These are phyloP conservation scores for Xylariaceae sp. DNA, from an alignment of 2,329 filamentous ascomycete species.

Conservation along the genomic window DNA sequence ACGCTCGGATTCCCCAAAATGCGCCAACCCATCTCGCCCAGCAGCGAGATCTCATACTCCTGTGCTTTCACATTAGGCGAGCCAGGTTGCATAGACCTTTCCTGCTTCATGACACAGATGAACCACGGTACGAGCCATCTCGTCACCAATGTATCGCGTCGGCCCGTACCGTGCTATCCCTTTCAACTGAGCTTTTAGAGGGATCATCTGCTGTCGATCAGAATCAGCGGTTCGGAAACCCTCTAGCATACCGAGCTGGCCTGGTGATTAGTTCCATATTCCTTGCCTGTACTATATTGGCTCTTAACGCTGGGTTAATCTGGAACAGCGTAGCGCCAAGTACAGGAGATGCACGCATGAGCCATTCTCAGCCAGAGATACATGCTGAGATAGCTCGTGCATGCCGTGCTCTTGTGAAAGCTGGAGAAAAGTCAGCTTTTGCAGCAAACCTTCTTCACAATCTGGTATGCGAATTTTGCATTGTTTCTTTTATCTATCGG, in stretches of 20 bases:
- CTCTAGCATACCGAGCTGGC: slow-evolving; percentile 27
- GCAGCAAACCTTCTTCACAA: slow-evolving; percentile 30
- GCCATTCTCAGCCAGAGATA: slow-evolving; percentile 13
- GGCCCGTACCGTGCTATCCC: slow-evolving; percentile 32
- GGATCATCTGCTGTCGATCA: slow-evolving; percentile 3
- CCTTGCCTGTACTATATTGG: slow-evolving; percentile 34
- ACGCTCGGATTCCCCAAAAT: slow-evolving; percentile 15
- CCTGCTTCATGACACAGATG: slow-evolving; percentile 27
- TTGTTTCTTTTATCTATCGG: not conserved
- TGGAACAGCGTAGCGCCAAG: not conserved
- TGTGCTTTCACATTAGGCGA: slow-evolving; percentile 35
- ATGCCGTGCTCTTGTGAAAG: slow-evolving; percentile 29
- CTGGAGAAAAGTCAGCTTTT: slow-evolving; percentile 28
- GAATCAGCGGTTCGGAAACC: slow-evolving; percentile 1
- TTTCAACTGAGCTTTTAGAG: slow-evolving; percentile 30
- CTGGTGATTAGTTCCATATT: slow-evolving; percentile 34
- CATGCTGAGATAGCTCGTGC: slow-evolving; percentile 25
- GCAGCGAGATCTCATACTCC: slow-evolving; percentile 31
- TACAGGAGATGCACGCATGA: not conserved
- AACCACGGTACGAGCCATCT: slow-evolving; percentile 25
- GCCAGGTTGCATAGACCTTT: slow-evolving; percentile 39
- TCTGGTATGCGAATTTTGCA: slow-evolving; percentile 14
- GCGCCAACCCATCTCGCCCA: slow-evolving; percentile 26
- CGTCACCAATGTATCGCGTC: slow-evolving; percentile 34
- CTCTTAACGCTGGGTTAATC: slow-evolving; percentile 16